These are phyloP conservation scores for Yamadazyma aaseri DNA, from an alignment of 1,139 yeast genomes.

Conservation along the genomic window DNA sequence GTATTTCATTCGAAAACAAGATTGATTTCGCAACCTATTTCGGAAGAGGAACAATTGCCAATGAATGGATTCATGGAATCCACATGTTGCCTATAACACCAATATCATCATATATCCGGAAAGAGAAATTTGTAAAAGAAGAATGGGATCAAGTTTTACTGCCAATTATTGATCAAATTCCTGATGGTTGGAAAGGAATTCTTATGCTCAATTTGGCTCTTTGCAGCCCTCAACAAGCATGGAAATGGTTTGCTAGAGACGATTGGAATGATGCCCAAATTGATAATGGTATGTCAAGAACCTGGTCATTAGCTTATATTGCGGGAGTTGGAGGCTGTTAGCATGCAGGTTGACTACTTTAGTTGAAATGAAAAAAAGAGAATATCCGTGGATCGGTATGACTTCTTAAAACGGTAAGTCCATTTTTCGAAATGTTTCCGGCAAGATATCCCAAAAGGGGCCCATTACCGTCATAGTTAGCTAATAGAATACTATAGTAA, in stretches of 20 bases:
- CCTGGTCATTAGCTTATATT: conserved; percentile 45
- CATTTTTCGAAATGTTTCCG: too few species aligned
- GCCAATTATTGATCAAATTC: conserved; percentile 32
- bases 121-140: conserved; percentile 35
- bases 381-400: too few species aligned
- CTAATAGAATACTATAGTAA: too few species aligned
- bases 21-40: conserved; percentile 46
- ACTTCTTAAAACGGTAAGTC: too few species aligned
- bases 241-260: conserved; percentile 40
- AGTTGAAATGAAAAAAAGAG: too few species aligned
- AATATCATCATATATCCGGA: conserved; percentile 38
- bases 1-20: conserved; percentile 47
- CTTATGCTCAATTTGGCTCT: conserved; percentile 41
- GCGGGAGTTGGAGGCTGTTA: conserved; percentile 27
- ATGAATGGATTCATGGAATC: conserved; percentile 50
- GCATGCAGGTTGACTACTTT: background rate
- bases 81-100: conserved; percentile 51
- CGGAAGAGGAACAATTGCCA: conserved; percentile 42
- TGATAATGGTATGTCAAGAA: conserved; percentile 46
- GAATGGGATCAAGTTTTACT: conserved; percentile 43
- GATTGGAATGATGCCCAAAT: conserved; percentile 39
- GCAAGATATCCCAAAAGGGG: too few species aligned
- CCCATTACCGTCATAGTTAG: too few species aligned
- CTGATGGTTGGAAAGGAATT: conserved; percentile 49
- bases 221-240: conserved; percentile 34